Evolutionary conservation across 768 basidiomycete genomes (phyloP), one percentile per base, ranked within the genome.

Genomic region (Artomyces pyxidatus): DNA sequence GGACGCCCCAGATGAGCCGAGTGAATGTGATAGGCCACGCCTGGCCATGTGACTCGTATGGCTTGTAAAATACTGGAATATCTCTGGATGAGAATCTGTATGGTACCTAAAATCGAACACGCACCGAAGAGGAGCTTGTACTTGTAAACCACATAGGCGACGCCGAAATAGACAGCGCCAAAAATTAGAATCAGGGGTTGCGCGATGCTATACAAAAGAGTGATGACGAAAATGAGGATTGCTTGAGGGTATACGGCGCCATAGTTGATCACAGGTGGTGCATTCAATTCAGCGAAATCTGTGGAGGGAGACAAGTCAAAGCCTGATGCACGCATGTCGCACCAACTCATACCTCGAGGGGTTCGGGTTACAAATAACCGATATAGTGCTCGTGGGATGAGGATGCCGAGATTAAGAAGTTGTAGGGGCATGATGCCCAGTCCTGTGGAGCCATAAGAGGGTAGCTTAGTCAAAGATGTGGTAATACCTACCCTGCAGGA

Each of bases 231-330:
- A 64, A 98, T 85, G 38, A 99, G 74, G 51, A 98, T 91, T 5
- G 94, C 88, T 62, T 97, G 95, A 0, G 96, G 96, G 63, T 97
- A 99, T 10, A 99, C 92, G 43, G 87, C 78, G 44, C 96, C 96
- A 57, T 98, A 95, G 66, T 97, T 98, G 67, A 98, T 87, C 86
- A 94, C 90, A 0, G 96, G 93, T 6, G 96, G 96, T 0, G 93
- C 92, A 61, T 99, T 96, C 14, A 98, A 75, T 63, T 96, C 96
- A 16, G 93, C 95, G 55, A 83, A 94, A 60, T 99, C 95, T 97
- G 59, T 11, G 12, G 23, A 49, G 16, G 23, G 39, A 25, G 47
- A 46, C 37, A 28, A n/a, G 5, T 58, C 17, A 29, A 46, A 29
- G 28, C 9, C 11, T 42, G 9, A 25, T 2, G 17, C 23, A 38